phyloP scores from a whole-genome alignment of 441 rosid species.

The Viola pubescens region DNA sequence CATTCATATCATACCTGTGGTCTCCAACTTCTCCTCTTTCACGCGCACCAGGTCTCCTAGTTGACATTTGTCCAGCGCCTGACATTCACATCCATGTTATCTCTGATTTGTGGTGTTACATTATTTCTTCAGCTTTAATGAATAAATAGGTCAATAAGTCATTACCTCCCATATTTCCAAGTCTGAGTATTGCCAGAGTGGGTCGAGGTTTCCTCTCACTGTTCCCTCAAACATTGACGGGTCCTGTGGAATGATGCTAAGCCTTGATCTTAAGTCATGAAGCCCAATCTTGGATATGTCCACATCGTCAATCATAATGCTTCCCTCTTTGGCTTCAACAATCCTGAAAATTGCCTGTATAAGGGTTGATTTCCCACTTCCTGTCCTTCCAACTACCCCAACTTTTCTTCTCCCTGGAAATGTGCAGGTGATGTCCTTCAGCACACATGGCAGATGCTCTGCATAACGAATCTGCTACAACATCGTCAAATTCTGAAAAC shows the following conservation, averaged over 20 bases:
- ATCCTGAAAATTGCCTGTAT: constrained; percentile 89
- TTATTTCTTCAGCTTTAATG: too few relatives aligned
- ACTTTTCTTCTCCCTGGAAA: constrained; percentile 81
- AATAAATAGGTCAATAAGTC: not conserved
- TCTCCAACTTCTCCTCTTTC: constrained; percentile 65
- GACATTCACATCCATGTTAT: constrained; percentile 10
- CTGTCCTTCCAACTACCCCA: constrained; percentile 94
- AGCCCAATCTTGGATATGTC: constrained; percentile 83
- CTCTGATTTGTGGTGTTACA: not conserved
- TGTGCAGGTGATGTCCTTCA: constrained; percentile 66
- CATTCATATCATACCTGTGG: constrained; percentile 38
- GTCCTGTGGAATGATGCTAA: constrained; percentile 93
- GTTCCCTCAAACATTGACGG: constrained; percentile 90
- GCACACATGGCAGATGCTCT: constrained; percentile 80
- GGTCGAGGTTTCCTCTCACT: constrained; percentile 81
- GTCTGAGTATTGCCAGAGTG: constrained; percentile 59
- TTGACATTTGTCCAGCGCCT: constrained; percentile 85
- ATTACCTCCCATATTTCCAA: constrained; percentile 71
- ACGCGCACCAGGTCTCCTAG: constrained; percentile 57
- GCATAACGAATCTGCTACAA: constrained; percentile 76
- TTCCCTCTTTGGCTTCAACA: constrained; percentile 76
- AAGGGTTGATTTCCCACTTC: constrained; percentile 90
- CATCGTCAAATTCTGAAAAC: not conserved
- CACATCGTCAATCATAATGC: constrained; percentile 64
- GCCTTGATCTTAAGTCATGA: constrained; percentile 77